These are phyloP conservation scores for Chalciporus sphaerocephalus DNA, from an alignment of 768 basidiomycete species.

Conservation along the genomic window DNA sequence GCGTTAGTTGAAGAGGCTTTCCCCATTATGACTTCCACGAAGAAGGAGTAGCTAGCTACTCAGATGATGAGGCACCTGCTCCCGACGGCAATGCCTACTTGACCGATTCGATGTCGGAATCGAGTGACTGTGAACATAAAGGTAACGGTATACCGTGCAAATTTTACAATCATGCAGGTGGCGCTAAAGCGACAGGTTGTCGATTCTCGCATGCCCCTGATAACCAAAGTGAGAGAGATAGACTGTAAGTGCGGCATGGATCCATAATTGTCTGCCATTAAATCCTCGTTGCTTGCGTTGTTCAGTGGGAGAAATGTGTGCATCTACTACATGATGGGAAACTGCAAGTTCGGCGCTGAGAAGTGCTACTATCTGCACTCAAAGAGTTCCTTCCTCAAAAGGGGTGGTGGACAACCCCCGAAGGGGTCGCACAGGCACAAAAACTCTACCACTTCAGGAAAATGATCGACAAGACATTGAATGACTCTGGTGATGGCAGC, in stretches of 20 bases:
- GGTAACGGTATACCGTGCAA: constrained; percentile 53
- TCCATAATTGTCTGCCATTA: not conserved
- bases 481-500: not conserved
- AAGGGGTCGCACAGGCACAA: constrained; percentile 5
- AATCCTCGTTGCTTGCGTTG: not conserved
- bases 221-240: constrained; percentile 49
- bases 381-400: constrained; percentile 38
- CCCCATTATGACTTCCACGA: not conserved
- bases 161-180: constrained; percentile 54
- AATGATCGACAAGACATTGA: not conserved
- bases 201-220: constrained; percentile 52
- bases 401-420: constrained; percentile 44
- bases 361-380: constrained; percentile 50
- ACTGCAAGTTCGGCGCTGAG: constrained; percentile 36
- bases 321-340: constrained; percentile 35
- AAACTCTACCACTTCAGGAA: not conserved
- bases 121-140: constrained; percentile 48
- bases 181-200: constrained; percentile 40
- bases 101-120: constrained; percentile 46
- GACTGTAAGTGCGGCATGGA: constrained; percentile 39
- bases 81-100: constrained; percentile 27
- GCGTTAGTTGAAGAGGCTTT: constrained; percentile 2
- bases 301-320: constrained; percentile 53
- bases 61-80: constrained; percentile 16
- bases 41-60: not conserved